Percentiles rank a stretch among this genome's conserved stretches.
phyloP scores from a whole-genome alignment of 2,329 filamentous ascomycete genomes.

The Epichloe uncinata region DNA sequence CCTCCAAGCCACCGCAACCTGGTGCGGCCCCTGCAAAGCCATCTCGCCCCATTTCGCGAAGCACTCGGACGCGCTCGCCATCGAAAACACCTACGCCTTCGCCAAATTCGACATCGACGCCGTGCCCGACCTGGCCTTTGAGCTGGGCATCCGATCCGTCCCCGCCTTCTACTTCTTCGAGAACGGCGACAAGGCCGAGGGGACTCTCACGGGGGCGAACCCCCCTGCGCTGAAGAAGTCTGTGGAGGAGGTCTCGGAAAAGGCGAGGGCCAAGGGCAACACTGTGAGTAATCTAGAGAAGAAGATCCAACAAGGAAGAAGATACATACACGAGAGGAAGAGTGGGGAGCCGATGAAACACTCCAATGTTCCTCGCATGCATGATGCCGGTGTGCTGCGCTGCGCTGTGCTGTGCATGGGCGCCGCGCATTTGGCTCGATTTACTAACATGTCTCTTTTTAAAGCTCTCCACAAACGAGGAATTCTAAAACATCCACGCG shows the following conservation, averaged over 20 bases:
- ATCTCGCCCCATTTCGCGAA: conserved; percentile 42
- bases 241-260: conserved; percentile 12
- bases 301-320: not conserved
- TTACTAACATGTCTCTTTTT: not conserved
- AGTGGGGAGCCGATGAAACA: not conserved
- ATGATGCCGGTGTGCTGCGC: too few species aligned
- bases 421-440: not conserved
- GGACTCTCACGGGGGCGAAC: conserved; percentile 29
- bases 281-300: conserved; percentile 7
- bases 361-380: too few species aligned
- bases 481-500: conserved; percentile 8
- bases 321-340: not conserved
- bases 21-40: conserved; percentile 48
- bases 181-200: conserved; percentile 30
- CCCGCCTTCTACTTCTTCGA: conserved; percentile 49
- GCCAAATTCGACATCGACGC: conserved; percentile 47
- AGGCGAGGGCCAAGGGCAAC: conserved; percentile 13
- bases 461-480: conserved; percentile 12
- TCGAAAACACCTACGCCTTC: conserved; percentile 34
- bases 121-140: conserved; percentile 33
- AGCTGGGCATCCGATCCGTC: conserved; percentile 40
- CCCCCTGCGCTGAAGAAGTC: conserved; percentile 19
- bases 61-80: conserved; percentile 26
- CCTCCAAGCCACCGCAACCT: conserved; percentile 45
- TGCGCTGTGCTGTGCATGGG: too few species aligned